Evolutionary conservation across 2,329 filamentous ascomycete genomes (phyloP), one percentile per base, ranked within the genome.

Genomic region (Rhinocladiella mackenziei): DNA sequence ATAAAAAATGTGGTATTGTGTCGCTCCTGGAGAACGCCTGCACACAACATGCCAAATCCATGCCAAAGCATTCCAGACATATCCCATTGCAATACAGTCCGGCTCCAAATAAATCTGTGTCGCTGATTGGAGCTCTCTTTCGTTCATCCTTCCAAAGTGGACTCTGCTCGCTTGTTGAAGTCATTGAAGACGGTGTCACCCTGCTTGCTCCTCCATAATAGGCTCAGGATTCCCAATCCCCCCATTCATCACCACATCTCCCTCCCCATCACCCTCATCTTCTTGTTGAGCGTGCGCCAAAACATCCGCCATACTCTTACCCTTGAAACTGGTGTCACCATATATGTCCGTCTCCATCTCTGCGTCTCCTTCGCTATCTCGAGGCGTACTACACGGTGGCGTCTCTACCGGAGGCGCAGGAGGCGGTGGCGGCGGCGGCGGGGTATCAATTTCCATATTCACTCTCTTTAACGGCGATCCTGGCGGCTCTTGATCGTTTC

Each of bases 401-500:
- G 55, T 52, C 25, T 56, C 55, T 5, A 50, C 36, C 9, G 56
- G 55, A 2, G 56, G 50, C 20, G 52, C 54, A 28, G 58, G 57
- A 14, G 58, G 58, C 15, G 58, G 57, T 9, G 56, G 58, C 2
- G 62, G 63, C n/a, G 62, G 60, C 5, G 63, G 62, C 1, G 62
- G 59, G 10, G 50, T 51, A 14, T 50, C 49, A 18, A 39, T 6
- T 10, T 52, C 49, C 25, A 51, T 14, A 14, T 53, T 50, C n/a
- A 48, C 9, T 26, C 51, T 50, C 38, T 55, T 57, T 3, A 35
- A 15, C 11, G 55, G 55, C 14, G 53, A 56, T 10, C 41, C 49
- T 5, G 46, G 30, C 3, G 48, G 43, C 29, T 56, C 51, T 19
- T 26, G 19, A 6, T 54, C 51, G 14, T 51, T 45, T 9, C 50